Base-by-base conservation (phyloP, 1,284 basidiomycete species). In the Termitomyces sp. region DNA sequence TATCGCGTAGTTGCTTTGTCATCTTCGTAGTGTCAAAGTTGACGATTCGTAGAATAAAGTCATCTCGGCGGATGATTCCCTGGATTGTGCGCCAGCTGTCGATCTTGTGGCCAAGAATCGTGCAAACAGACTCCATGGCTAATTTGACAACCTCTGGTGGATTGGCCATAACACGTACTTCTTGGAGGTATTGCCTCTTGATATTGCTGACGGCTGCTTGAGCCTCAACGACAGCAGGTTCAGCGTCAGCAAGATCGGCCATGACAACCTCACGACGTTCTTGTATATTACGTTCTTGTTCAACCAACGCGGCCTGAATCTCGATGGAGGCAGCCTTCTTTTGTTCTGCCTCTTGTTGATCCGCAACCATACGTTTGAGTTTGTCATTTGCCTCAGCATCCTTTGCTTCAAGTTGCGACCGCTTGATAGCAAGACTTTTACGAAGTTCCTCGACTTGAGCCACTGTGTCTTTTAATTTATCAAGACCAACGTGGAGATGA, bases 81-180 rank as follows among this genome's bases (percentile, higher is more conserved):
- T 98, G 96, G 2, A 99, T 95, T 1, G 93, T 85, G 63, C 93
- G 88, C 97, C 97, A 99, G 67, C 86, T 89, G 62, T 99, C 95
- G 63, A 97, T 91, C 71, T 94, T 93, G 74, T 97, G 91, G 9
- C 97, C 97, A n/a, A 99, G 84, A 31, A 97, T 80, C 13, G 93
- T 96, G 70, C 97, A 99, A 33, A 97, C 96, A 1, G 94, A 97
- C 67, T 99, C 97, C 96, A 99, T 99, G 13, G 97, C 92, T 46
- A 96, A 73, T 71, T 99, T 99, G 66, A 99, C 96, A 8, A 93
- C 90, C 65, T 97, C 94, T 0, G 97, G 97, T 45, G 97, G 97
- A 65, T 99, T 99, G 42, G 93, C 92, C 95, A 99, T 98, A 10
- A 93, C 86, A 64, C 97, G 85, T 28, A 99, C 96, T 82, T 99